phyloP scores from a whole-genome alignment of 2,329 filamentous ascomycete genomes.

The Alternaria alternata region DNA sequence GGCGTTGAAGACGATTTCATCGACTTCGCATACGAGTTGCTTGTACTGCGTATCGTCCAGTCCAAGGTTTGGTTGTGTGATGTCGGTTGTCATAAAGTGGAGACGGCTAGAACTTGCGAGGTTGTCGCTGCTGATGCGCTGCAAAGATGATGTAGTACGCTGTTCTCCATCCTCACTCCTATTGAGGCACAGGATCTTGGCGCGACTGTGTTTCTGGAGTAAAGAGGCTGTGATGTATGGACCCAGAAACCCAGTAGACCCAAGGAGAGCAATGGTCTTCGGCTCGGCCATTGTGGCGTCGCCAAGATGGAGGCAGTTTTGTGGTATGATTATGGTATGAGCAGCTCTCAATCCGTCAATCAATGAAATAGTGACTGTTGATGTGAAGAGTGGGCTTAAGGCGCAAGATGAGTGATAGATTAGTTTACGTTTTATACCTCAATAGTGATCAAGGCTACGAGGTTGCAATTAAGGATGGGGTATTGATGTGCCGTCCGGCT shows the following conservation, averaged over 20 bases:
- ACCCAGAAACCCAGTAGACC: neutral
- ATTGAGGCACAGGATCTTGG: slow-evolving; percentile 3
- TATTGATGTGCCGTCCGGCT: neutral
- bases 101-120: neutral
- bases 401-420: neutral
- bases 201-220: neutral
- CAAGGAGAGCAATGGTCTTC: neutral
- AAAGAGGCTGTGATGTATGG: slow-evolving; percentile 3
- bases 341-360: neutral
- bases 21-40: neutral
- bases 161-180: neutral
- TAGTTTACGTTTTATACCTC: neutral
- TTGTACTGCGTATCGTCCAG: neutral
- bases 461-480: neutral
- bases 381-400: neutral
- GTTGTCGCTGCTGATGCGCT: neutral
- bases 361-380: neutral
- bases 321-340: neutral
- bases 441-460: neutral
- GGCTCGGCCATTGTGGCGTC: neutral
- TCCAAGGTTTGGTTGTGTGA: neutral
- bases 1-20: slow-evolving; percentile 2
- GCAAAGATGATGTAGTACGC: neutral
- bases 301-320: neutral
- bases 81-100: neutral